Base-by-base conservation (phyloP, 2,329 filamentous ascomycete genomes). In the Endothia cerciana region DNA sequence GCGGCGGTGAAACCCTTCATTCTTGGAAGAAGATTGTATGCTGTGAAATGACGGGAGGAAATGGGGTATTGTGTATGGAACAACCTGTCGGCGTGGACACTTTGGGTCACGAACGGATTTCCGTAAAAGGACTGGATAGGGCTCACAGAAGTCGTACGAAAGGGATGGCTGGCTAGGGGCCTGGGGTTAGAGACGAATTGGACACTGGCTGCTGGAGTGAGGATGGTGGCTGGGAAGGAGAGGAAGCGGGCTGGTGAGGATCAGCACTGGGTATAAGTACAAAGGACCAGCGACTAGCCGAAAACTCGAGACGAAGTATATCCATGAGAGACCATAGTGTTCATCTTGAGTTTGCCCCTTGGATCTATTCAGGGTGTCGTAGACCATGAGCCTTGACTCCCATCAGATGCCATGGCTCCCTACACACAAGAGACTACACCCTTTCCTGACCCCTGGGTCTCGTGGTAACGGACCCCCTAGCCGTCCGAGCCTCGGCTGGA, bases 121-220 rank as follows among this genome's bases (percentile, higher is more conserved):
- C 45, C 8, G 2, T 3, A 8, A 57, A 64, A 61, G 28, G 38
- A 64, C 47, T 60, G 65, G 49, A 61, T 57, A 64, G 62, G 65
- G 49, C 57, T 65, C 65, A 61, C 65, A 61, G 57, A 64, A 57
- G 57, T 65, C 57, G 62, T 41, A 55, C 17, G 40, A 30, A 66
- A 64, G 45, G 62, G 61, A 58, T 56, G 62, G 47, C 62, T 49
- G 51, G 62, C 45, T 40, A 38, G 45, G 33, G 30, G 43, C 47
- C 10, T 22, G 13, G 43, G 25, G 13, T 45, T n/a, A 15, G 19
- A 11, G 40, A 55, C 19, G 43, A 62, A n/a, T 40, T 51, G n/a
- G 47, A 17, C 36, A 41, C 40, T 61, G 40, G 19, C 13, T 60
- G 56, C 11, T 15, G 22, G 53, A 30, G n/a, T 38, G 60, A 60